Conservation (phyloP, 352 stramenopile species). For the Pythium vanterpoolii region DNA sequence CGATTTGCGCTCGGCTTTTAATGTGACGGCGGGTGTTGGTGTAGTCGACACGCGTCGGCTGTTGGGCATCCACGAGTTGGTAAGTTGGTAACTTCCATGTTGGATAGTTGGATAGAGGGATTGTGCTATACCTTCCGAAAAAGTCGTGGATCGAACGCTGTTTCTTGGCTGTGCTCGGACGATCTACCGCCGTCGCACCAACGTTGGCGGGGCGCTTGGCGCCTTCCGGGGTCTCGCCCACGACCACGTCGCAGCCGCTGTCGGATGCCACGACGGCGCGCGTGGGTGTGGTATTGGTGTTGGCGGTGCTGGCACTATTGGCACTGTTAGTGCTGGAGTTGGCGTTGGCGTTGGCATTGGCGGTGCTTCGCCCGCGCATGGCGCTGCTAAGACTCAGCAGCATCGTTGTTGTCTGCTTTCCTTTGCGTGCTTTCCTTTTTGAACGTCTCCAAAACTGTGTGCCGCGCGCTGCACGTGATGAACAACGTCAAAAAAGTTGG, state of each 20-base stretch:
- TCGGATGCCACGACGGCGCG: neutral
- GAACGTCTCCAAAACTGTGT: neutral
- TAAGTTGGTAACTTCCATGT: neutral
- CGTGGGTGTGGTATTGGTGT: slow-evolving; percentile 5
- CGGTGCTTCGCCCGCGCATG: slow-evolving; percentile 19
- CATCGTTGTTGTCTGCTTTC: slow-evolving; percentile 6
- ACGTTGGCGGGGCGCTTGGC: neutral
- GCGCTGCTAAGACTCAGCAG: slow-evolving; percentile 20
- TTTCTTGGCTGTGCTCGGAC: slow-evolving; percentile 44
- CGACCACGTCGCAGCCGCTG: slow-evolving; percentile 16
- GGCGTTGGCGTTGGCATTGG: neutral
- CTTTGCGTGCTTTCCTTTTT: slow-evolving; percentile 6
- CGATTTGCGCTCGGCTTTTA: neutral
- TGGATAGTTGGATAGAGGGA: neutral
- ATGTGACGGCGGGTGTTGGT: slow-evolving; percentile 27
- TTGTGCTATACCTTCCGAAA: slow-evolving; percentile 52
- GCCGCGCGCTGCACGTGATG: neutral
- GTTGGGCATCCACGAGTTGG: no score
- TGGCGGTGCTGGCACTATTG: no score
- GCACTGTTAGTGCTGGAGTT: neutral
- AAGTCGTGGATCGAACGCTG: slow-evolving; percentile 87
- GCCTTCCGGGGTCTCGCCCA: slow-evolving; percentile 23
- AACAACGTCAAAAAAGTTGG: neutral
- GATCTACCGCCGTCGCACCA: neutral
- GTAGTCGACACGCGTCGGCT: neutral